Evolutionary conservation across 2,329 filamentous ascomycete species (phyloP), one percentile per base, ranked within the genome.

Genomic region (Botrytis aclada): DNA sequence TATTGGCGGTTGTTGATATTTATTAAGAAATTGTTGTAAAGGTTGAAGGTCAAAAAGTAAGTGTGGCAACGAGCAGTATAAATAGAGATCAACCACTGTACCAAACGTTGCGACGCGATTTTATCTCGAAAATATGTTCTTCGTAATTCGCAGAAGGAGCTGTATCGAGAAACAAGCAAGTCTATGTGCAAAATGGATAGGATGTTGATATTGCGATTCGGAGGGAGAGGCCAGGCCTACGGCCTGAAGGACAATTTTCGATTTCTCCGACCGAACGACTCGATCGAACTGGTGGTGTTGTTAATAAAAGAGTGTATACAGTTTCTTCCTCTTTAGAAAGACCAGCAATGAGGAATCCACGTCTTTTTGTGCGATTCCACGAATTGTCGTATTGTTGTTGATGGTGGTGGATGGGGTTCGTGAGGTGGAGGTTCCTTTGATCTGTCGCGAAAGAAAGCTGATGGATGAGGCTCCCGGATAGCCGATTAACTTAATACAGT

Each of bases 1-100:
- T 97, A 81, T 81, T 93, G 84, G 75, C 65, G 72, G 72, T 71
- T 75, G 74, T 51, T 72, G 61, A 71, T 54, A 10, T 71, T 66
- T 64, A 71, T 65, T 43, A 71, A 71, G 39, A 71, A 64, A 45
- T 43, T 70, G 60, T 18, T 70, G 56, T n/a, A 39, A 62, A 70
- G 54, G 58, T 43, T n/a, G 43, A 60, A 67, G 54, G 58, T 61
- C 47, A 58, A 74, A 54, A 51, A 47, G 34, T 70, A 32, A 54
- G 60, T 51, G 73, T 74, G 75, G 74, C 71, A 66, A 76, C 61
- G 41, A 63, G 67, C 54, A 54, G 73, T 63, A 69, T 73, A 71
- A 73, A 70, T 67, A 69, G 67, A 72, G 72, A 74, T 67, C 72
- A 37, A 56, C 65, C n/a, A 41, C 65, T 22, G 69, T 74, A 73